Percentiles rank a stretch among this genome's conserved stretches.
These are phyloP conservation scores for Tricholoma sp. DNA, from an alignment of 768 basidiomycete species.

Conservation along the genomic window DNA sequence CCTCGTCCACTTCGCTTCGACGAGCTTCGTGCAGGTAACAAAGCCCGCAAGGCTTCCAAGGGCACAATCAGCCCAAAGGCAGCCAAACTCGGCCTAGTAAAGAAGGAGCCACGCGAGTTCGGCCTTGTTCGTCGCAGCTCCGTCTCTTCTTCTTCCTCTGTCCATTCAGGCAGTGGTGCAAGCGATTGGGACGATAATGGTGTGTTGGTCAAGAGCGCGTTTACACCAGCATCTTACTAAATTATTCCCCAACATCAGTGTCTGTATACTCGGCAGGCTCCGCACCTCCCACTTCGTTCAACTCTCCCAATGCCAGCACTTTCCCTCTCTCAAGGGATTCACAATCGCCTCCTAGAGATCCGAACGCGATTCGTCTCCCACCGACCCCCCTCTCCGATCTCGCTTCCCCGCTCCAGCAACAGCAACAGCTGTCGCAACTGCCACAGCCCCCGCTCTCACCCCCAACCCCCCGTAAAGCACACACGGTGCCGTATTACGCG, in stretches of 20 bases:
- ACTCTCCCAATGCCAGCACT: slow-evolving; percentile 54
- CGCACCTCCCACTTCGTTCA: slow-evolving; percentile 58
- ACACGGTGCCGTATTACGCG: slow-evolving; percentile 13
- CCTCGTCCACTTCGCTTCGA: slow-evolving; percentile 83
- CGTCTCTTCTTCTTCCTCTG: slow-evolving; percentile 55
- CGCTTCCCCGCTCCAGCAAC: slow-evolving; percentile 33
- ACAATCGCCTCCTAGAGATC: slow-evolving; percentile 42
- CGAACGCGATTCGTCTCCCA: slow-evolving; percentile 66
- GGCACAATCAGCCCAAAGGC: slow-evolving; percentile 33
- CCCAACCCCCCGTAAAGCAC: slow-evolving; percentile 14
- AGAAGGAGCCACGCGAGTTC: slow-evolving; percentile 59
- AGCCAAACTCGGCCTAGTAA: slow-evolving; percentile 35
- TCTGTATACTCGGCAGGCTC: slow-evolving; percentile 57
- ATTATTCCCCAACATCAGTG: slow-evolving; percentile 23
- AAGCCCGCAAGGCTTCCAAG: slow-evolving; percentile 59
- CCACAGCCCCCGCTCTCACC: slow-evolving; percentile 11
- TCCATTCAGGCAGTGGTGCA: slow-evolving; percentile 49
- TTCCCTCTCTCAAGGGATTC: slow-evolving; percentile 60
- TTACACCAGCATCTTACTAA: slow-evolving; percentile 15
- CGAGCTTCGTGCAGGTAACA: slow-evolving; percentile 83
- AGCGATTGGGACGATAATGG: slow-evolving; percentile 85
- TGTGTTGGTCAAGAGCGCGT: slow-evolving; percentile 32
- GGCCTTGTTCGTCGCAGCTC: slow-evolving; percentile 54
- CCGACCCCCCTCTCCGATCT: slow-evolving; percentile 70
- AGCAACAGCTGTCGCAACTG: neutral